Evolutionary conservation across 1,284 basidiomycete genomes (phyloP), one percentile per base, ranked within the genome.

Genomic region (Ustilago trichophora): DNA sequence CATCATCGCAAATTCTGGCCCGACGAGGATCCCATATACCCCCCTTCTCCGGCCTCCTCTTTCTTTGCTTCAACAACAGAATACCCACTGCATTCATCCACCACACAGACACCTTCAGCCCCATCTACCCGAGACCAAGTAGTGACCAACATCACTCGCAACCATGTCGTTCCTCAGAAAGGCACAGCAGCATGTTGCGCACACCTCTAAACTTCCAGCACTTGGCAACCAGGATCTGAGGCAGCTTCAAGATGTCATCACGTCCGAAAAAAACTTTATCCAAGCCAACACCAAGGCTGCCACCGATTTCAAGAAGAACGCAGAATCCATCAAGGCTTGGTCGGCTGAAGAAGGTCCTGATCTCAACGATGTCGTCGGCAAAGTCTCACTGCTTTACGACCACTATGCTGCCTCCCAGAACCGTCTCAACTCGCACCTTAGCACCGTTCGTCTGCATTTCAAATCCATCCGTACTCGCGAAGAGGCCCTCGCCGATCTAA

Each of bases 271-370:
- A 84, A 83, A 86, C 5, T 89, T 94, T 13, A 84, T 95, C 37
- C 84, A 86, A 48, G 87, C 88, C 87, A 90, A 84, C 63, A 88
- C 85, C 40, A 89, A 85, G 78, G 85, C 89, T 21, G 88, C 86
- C 44, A 77, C 81, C 6, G 90, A 92, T 75, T 84, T 89, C 46
- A 83, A 83, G 16, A 91, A 89, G 77, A 88, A 91, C 1, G 87
- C 89, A 0, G 89, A 92, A 65, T 87, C 89, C 0, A 82, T 96
- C 55, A 86, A 88, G 44, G 80, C 84, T 19, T 97, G 93, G 89
- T 92, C 91, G 5, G 82, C 85, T 32, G 88, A 89, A 18, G 92
- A 96, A 83, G 93, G 93, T 6, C 90, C 93, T 36, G 94, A 96
- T 81, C 85, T 93, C 24, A 87, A 85, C 45, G 92, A 96, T 75